Percentiles rank a stretch among this genome's conserved stretches.
These are phyloP conservation scores for Plasmodium gonderi DNA, from an alignment of 169 alveolate genomes.

Conservation along the genomic window DNA sequence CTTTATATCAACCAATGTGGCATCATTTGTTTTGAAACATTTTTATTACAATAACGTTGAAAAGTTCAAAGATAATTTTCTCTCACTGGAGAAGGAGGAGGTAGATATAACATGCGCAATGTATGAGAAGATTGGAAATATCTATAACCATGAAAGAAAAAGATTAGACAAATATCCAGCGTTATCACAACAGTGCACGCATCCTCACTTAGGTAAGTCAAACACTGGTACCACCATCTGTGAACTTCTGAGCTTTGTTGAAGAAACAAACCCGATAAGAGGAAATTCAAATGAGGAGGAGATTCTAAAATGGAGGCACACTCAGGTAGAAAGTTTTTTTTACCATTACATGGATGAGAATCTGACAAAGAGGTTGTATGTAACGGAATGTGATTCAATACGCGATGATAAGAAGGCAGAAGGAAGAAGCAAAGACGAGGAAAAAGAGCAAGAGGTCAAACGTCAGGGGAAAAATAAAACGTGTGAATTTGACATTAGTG, in stretches of 20 bases:
- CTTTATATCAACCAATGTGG: constrained; percentile 17
- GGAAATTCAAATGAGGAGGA: no score
- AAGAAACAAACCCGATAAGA: no score
- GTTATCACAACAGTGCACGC: neutral
- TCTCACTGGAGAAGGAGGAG: neutral
- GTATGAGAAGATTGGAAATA: no score
- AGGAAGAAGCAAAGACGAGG: neutral
- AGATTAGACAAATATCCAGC: neutral
- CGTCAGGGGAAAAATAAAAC: no score
- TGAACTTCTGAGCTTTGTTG: neutral
- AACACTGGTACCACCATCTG: neutral
- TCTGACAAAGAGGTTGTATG: neutral
- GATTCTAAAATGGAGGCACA: neutral
- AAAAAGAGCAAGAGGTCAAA: neutral
- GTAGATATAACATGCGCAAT: neutral
- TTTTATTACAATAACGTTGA: constrained; percentile 23
- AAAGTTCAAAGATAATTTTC: neutral
- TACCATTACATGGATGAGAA: neutral
- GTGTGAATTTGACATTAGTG: neutral
- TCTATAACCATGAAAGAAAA: neutral
- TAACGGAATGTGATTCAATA: no score
- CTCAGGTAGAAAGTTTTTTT: neutral
- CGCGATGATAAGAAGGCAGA: no score
- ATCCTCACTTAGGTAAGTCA: neutral
- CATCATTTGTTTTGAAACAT: constrained; percentile 18